Evolutionary conservation across 2,329 filamentous ascomycete species (phyloP).

Genomic region (Trichoderma sp.): DNA sequence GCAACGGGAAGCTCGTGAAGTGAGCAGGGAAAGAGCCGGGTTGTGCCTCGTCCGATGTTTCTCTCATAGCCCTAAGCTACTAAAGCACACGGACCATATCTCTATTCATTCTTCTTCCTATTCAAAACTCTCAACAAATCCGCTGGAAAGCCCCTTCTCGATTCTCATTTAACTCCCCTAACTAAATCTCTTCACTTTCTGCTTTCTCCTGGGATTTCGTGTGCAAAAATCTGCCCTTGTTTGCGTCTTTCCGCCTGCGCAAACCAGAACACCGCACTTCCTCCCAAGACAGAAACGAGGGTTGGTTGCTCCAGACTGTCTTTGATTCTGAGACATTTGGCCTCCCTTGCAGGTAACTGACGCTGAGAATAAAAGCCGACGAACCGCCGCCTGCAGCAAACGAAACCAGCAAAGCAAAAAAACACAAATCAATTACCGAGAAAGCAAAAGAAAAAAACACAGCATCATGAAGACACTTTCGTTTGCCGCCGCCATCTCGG

Average conservation of each 20-base stretch:
- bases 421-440: not conserved
- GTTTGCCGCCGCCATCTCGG: not conserved
- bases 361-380: not conserved
- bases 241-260: not conserved
- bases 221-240: not conserved
- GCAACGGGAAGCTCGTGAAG: not conserved
- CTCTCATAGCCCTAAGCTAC: not conserved
- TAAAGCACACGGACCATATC: not conserved
- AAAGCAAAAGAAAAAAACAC: not conserved
- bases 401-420: not conserved
- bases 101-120: not conserved
- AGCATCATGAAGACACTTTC: constrained; percentile 22
- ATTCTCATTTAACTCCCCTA: not conserved
- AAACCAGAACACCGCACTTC: not conserved
- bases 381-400: not conserved
- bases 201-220: not conserved
- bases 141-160: not conserved
- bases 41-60: not conserved
- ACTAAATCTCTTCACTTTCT: not conserved
- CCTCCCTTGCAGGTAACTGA: not conserved
- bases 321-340: not conserved
- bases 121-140: not conserved
- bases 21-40: not conserved
- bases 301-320: not conserved
- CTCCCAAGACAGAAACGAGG: not conserved